Evolutionary conservation across 2,329 filamentous ascomycete genomes (phyloP), one percentile per base, ranked within the genome.

Genomic region (Neofusicoccum ribis): DNA sequence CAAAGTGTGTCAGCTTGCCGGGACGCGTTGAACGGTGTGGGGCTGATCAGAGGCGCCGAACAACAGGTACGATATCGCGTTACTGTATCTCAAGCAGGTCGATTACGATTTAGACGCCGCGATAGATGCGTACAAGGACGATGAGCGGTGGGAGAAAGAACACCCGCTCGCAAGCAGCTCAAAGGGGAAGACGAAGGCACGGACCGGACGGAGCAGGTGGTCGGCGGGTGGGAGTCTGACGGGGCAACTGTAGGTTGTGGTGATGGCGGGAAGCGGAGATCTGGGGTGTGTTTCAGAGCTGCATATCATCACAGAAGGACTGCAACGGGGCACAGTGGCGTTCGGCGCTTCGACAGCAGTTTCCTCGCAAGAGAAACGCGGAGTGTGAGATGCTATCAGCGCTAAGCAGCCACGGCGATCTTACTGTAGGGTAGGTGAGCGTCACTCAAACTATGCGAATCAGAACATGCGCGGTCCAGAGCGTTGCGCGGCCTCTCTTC

Each of bases 91-190:
- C 49, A 85, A 92, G 71, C 88, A 91, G 74, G 80, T 83, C 23
- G 82, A 83, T 7, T 92, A 90, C 74, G 83, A 92, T 70, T 79
- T 93, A 15, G 85, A 87, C 3, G 75, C 78, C 34, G 91, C 91
- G 0, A 83, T 90, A 6, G 82, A 85, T 43, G 82, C 84, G 3
- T 93, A 86, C 74, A 82, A 85, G 68, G 89, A 86, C 3, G 91
- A 95, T 68, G 91, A 93, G 74, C 82, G 81, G 62, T 94, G 91
- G 91, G 91, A 92, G 78, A 84, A 82, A 69, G 84, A 85, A 12
- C 85, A 94, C 71, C 89, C 89, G 0, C 73, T 88, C 52, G 77
- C 83, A 70, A 77, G 76, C 6, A 78, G 77, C 46, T 76, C 76
- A 66, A 83, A 82, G 68, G 78, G 78, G n/a, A 83, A 83, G 63